Evolutionary conservation across 2,329 filamentous ascomycete species (phyloP), one percentile per base, ranked within the genome.

Genomic region (Boeremia exigua): DNA sequence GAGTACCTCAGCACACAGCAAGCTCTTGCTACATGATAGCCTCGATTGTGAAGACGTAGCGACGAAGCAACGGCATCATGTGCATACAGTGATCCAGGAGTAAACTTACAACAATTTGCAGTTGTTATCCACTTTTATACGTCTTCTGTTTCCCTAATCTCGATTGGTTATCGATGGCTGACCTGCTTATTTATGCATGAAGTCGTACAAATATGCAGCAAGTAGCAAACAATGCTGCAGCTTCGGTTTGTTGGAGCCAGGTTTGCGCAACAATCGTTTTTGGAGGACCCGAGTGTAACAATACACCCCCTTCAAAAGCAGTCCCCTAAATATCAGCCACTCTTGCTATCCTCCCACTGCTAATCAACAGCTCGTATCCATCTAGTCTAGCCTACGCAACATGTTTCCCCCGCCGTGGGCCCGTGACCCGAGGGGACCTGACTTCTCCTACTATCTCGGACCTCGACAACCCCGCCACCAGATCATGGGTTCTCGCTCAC

Each of bases 1-100:
- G 85, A 86, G 44, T 99, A 99, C 70, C 80, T 96, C 14, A 71
- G 69, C 61, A 14, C 52, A 45, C 59, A 65, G 38, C 57, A 68
- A 29, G 54, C 48, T 9, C 52, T 69, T 39, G 53, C 64, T 23
- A 60, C 56, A 33, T 56, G 40, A 45, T 8, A 25, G 11, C 10
- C 14, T 27, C 6, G 17, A 30, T 15, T n/a, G 6, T 7, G 6
- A 32, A 5, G 9, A n/a, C 23, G 5, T 8, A n/a, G 2, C 4
- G 28, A 25, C 6, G 12, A 36, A 19, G 27, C 11, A 39, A 56
- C 15, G 25, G 36, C 4, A 14, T 49, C 27, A 44, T 27, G 54
- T 33, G 42, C n/a, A 43, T 17, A 52, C 30, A 37, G 47, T 36
- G 14, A 37, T 45, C 32, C 15, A 51, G 47, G 14, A 37, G 53